These are phyloP conservation scores for Calamus simplicifolius DNA, from an alignment of 176 grass and related monocot species.

Conservation along the genomic window DNA sequence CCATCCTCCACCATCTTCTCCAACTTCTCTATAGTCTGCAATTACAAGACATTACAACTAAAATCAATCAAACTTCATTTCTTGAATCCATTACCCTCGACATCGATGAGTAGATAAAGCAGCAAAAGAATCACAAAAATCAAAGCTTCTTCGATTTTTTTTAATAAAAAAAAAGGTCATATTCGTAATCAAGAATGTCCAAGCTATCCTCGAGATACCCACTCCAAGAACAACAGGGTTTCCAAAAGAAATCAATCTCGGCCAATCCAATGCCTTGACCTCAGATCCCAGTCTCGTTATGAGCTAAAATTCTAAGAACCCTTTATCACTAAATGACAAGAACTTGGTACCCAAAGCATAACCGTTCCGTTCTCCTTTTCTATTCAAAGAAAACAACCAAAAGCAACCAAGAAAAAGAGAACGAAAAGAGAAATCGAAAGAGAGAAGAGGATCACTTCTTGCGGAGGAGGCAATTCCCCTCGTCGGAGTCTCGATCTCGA, in stretches of 20 bases:
- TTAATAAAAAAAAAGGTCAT: too few relatives aligned
- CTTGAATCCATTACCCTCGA: background rate
- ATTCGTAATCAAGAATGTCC: too few relatives aligned
- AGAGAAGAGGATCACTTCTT: background rate
- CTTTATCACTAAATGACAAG: background rate
- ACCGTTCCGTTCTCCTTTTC: background rate
- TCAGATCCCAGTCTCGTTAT: background rate
- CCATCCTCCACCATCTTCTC: background rate
- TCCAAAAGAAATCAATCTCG: background rate
- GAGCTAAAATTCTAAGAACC: background rate
- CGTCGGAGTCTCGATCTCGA: background rate
- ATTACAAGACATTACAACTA: background rate
- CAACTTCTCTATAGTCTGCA: slow-evolving; percentile 1
- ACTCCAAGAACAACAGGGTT: too few relatives aligned
- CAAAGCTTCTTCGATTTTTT: too few relatives aligned
- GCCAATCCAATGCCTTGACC: background rate
- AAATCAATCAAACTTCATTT: background rate
- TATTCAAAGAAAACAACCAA: background rate
- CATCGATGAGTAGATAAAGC: background rate
- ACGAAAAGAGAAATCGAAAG: background rate
- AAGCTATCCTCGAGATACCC: too few relatives aligned
- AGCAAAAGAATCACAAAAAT: background rate
- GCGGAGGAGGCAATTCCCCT: slow-evolving; percentile 1
- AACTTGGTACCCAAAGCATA: too few relatives aligned
- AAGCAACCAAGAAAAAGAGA: background rate